Evolutionary conservation across 495 filamentous ascomycete genomes (phyloP).

Genomic region (Podospora sp.): DNA sequence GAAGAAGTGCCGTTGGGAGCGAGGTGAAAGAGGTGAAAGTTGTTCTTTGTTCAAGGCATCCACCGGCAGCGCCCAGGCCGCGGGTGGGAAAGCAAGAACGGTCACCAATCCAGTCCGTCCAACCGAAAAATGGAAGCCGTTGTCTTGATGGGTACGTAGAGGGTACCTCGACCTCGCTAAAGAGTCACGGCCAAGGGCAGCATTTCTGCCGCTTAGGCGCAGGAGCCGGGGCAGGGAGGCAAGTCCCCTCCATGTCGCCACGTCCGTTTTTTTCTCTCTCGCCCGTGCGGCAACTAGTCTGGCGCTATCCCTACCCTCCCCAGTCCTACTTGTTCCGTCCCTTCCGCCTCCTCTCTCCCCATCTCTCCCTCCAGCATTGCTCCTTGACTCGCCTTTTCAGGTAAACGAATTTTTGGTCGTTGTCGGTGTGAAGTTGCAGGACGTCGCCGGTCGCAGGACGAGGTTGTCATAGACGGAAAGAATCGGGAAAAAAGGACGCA

Average conservation of each 20-base stretch:
- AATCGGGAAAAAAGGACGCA: background rate
- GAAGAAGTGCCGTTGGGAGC: background rate
- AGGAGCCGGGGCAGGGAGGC: slow-evolving; percentile 10
- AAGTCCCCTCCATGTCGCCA: slow-evolving; percentile 25
- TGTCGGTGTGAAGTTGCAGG: slow-evolving; percentile 38
- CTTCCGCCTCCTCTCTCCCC: slow-evolving; percentile 32
- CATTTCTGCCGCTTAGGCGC: slow-evolving; percentile 2
- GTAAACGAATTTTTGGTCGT: slow-evolving; percentile 33
- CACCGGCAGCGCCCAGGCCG: slow-evolving; percentile 10
- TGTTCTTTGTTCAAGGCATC: slow-evolving; percentile 17
- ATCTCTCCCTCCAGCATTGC: slow-evolving; percentile 26
- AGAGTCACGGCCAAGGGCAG: slow-evolving; percentile 16
- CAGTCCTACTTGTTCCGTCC: slow-evolving; percentile 33
- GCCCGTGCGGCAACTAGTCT: slow-evolving; percentile 24
- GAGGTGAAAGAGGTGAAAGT: slow-evolving; percentile 6
- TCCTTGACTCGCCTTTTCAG: slow-evolving; percentile 24
- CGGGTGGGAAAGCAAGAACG: slow-evolving; percentile 23
- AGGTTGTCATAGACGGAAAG: slow-evolving; percentile 11
- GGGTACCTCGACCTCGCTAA: slow-evolving; percentile 24
- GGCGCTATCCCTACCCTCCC: slow-evolving; percentile 35
- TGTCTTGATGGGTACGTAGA: slow-evolving; percentile 16
- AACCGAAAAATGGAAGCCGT: slow-evolving; percentile 27
- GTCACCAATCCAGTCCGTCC: slow-evolving; percentile 24
- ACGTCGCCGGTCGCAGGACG: slow-evolving; percentile 20
- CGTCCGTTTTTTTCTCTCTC: slow-evolving; percentile 17